These are phyloP conservation scores for Eremothecium coryli DNA, from an alignment of 1,139 yeast genomes.

Conservation along the genomic window DNA sequence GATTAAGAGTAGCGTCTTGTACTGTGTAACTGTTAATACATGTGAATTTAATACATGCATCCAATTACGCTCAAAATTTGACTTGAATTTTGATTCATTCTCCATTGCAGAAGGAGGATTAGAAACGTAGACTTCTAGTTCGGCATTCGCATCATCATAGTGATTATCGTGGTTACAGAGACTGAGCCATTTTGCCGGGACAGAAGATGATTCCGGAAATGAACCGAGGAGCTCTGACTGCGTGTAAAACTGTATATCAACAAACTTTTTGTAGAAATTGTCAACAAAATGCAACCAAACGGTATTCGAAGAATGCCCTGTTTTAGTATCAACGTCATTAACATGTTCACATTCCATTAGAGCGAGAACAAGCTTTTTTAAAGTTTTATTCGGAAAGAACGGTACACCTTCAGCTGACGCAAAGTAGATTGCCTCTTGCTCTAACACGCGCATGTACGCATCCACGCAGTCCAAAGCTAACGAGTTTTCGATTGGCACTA, in stretches of 20 bases:
- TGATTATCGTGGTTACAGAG: conserved; percentile 32
- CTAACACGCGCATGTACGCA: conserved; percentile 50
- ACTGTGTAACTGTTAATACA: conserved; percentile 43
- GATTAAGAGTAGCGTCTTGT: conserved; percentile 58
- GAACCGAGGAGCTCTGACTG: conserved; percentile 36
- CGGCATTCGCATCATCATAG: conserved; percentile 23
- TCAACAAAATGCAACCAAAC: conserved; percentile 52
- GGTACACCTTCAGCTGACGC: conserved; percentile 42
- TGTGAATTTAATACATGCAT: conserved; percentile 44
- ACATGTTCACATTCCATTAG: conserved; percentile 38
- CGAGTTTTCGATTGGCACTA: conserved; percentile 32
- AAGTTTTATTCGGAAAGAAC: conserved; percentile 56
- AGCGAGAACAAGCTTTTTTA: conserved; percentile 39
- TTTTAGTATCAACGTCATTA: conserved; percentile 38
- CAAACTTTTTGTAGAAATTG: conserved; percentile 43
- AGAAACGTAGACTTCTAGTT: conserved; percentile 34
- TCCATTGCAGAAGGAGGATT: conserved; percentile 48
- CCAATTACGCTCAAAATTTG: conserved; percentile 64
- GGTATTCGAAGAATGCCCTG: conserved; percentile 39
- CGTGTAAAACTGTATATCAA: conserved; percentile 63
- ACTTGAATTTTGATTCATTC: conserved; percentile 50
- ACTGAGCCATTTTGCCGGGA: conserved; percentile 32
- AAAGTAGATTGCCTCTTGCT: conserved; percentile 48
- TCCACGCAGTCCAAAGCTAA: conserved; percentile 52
- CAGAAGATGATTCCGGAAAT: conserved; percentile 13